Evolutionary conservation across 1,284 basidiomycete species (phyloP), one percentile per base, ranked within the genome.

Genomic region (Marasmius oreades): DNA sequence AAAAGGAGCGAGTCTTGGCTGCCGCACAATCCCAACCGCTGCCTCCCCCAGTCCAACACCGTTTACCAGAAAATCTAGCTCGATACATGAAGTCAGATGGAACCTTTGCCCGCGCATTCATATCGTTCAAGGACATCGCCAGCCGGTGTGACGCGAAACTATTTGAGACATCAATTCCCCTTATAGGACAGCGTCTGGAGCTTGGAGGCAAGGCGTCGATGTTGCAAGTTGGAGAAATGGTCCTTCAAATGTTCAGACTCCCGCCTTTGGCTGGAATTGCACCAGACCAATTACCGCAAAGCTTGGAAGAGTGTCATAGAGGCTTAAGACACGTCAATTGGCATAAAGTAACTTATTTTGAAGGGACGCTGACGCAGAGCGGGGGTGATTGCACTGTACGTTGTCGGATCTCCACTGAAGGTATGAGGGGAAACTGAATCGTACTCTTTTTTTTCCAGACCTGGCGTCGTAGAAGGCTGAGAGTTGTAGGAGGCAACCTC

Each of bases 331-430:
- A 94, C 65, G 86, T 93, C 57, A 85, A 86, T 43, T 97, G 94
- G 94, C 93, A 96, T 69, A 92, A 94, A 72, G 82, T 89, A 57
- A 90, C 90, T 48, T 94, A 95, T 69, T 91, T 90, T 71, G 89
- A 95, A 70, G 94, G 95, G n/a, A 88, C 86, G 0, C 72, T 99
- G 64, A 99, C 96, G 12, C 96, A 99, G 74, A 84, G 83, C 59
- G 96, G 96, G 4, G 96, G 95, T n/a, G 96, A 97, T 71, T 97
- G 95, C 68, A 81, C 75, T 57, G 94, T 95, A 70, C 70, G 89
- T 73, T 11, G 36, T 59, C 22, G 42, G 55, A 51, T 57, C 54
- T 64, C 18, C 34, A 23, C 22, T 66, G 61, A 51, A 6, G 23
- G 18, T 20, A 34, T 14, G 51, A 22, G 50, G 22, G 48, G 39